A percentile compares a stretch with the other conserved stretches of the same genome.
Conservation (phyloP, 306 rosid genomes). For the Pyrus betulifolia region DNA sequence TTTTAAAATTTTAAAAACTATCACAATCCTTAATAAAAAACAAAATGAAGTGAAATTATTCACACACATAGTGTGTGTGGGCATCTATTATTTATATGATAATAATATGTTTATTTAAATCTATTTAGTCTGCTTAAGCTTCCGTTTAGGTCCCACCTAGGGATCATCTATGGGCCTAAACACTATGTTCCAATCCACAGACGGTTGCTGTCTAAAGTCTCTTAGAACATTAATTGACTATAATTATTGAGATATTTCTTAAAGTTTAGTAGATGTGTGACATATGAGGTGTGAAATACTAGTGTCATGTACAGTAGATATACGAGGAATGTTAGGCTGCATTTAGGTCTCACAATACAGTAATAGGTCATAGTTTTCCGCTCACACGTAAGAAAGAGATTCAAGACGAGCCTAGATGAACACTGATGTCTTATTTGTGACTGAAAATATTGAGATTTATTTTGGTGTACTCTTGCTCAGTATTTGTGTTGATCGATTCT, state of each 20-base stretch:
- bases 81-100: no score
- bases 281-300: background rate
- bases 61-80: no score
- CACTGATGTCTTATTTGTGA: background rate
- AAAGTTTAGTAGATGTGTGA: background rate
- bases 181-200: no score
- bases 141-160: no score
- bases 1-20: no score
- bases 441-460: no score
- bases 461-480: background rate
- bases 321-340: background rate
- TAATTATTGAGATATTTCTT: background rate
- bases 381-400: background rate
- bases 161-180: no score
- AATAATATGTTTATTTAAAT: no score
- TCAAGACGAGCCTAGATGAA: background rate
- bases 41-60: no score
- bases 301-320: background rate
- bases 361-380: background rate
- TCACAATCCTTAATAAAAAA: no score
- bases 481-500: background rate
- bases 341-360: background rate
- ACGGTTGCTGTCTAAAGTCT: fast-evolving
- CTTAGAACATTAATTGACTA: background rate
- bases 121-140: no score